These are phyloP conservation scores for Scedosporium apiospermum DNA, from an alignment of 2,329 filamentous ascomycete species.

Conservation along the genomic window DNA sequence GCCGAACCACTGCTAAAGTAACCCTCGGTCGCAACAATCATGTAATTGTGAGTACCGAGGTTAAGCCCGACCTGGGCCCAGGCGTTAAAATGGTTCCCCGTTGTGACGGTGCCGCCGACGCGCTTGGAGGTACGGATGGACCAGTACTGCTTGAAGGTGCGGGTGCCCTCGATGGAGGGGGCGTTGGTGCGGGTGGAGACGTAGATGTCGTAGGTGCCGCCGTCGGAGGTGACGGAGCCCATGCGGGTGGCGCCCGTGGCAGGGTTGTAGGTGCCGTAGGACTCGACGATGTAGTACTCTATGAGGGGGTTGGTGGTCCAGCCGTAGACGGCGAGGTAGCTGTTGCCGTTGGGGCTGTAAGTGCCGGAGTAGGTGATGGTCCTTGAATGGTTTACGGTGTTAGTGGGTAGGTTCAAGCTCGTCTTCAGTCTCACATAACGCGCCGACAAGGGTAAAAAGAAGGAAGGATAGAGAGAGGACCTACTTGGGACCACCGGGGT, in stretches of 20 bases:
- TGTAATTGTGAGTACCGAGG: constrained; percentile 40
- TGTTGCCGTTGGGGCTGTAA: constrained; percentile 22
- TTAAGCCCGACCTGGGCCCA: constrained; percentile 37
- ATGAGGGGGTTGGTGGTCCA: constrained; percentile 25
- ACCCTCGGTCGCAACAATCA: constrained; percentile 45
- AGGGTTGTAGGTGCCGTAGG: constrained; percentile 26
- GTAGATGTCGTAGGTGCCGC: constrained; percentile 27
- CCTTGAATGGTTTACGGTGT: constrained; percentile 7
- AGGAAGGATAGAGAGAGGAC: not conserved
- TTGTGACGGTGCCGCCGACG: constrained; percentile 38
- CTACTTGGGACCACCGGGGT: constrained; percentile 39
- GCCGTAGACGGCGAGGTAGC: constrained; percentile 28
- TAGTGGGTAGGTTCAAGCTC: too few species aligned
- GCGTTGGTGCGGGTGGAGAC: constrained; percentile 26
- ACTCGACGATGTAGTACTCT: constrained; percentile 29
- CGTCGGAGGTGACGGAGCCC: constrained; percentile 26
- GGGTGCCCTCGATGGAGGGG: constrained; percentile 37
- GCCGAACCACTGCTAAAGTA: constrained; percentile 39
- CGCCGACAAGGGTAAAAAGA: not conserved
- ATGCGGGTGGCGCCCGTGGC: constrained; percentile 20
- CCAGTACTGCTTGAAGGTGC: constrained; percentile 44
- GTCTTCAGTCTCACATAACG: too few species aligned
- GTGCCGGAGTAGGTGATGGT: constrained; percentile 18
- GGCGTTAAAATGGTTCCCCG: constrained; percentile 40
- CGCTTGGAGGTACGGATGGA: constrained; percentile 40